Base-by-base conservation (phyloP, 1,284 basidiomycete genomes). In the Entoloma clypeatum region DNA sequence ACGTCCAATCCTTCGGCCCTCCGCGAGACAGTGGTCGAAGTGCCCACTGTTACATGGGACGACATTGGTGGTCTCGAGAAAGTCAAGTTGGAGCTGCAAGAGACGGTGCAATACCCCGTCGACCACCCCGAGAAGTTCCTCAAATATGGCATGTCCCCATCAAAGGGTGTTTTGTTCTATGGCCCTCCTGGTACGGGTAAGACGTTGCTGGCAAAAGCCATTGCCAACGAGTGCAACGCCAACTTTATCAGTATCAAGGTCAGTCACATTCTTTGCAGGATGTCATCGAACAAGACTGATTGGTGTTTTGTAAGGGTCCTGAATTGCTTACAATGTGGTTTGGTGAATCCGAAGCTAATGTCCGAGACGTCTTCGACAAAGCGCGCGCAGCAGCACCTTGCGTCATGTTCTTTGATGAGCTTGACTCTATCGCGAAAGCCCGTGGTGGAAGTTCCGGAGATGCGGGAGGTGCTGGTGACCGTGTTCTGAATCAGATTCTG, bases 111-210 rank as follows among this genome's bases (percentile, higher is more conserved):
- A 60, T 99, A 98, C 74, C 96, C 96, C 41, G 95, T 99, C 65
- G 96, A 99, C 69, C 96, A 99, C 63, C 96, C 96, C 49, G 96
- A 99, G 65, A 98, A 98, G 74, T 99, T 99, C 91, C 79, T 98
- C 85, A 99, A 99, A 75, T 99, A 99, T 59, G 96, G 96, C 52
- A 96, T 99, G 91, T 92, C 92, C 27, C 95, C 96, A 3, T 96
- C 92, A 27, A 98, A 98, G 75, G 96, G 94, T 80, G 94, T 98
- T 36, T 71, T 95, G 58, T 97, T 98, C 77, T 93, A 95, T 64
- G 93, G 93, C 36, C 93, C 93, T 57, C 93, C 93, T 50, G 93
- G 93, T 79, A 95, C 92, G 47, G 92, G 92, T 86, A 94, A 94
- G 74, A 96, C 92, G 26, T 65, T 96, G 49, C 77, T 96, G 45